phyloP scores from a whole-genome alignment of 2,329 filamentous ascomycete species.

The Penicillium sp. region DNA sequence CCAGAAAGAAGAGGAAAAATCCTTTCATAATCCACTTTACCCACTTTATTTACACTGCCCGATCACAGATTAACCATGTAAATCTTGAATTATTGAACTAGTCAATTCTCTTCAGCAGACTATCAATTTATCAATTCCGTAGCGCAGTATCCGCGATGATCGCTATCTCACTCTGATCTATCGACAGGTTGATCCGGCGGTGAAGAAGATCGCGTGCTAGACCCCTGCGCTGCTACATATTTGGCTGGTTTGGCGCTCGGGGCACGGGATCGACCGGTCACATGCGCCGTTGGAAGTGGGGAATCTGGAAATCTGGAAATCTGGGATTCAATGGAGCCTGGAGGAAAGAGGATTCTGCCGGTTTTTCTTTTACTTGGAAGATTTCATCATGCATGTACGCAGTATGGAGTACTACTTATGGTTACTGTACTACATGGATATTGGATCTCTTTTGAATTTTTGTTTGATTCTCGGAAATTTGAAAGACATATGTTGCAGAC shows the following conservation, averaged over 20 bases:
- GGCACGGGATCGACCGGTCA: constrained; percentile 20
- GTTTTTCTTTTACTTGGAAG: neutral
- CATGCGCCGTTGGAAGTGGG: constrained; percentile 15
- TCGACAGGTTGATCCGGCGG: constrained; percentile 17
- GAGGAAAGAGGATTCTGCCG: constrained; percentile 5
- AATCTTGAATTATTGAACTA: neutral
- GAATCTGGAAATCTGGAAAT: no score
- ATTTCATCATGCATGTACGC: neutral
- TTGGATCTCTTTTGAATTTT: neutral
- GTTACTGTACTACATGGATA: no score
- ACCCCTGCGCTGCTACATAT: neutral
- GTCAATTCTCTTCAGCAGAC: constrained; percentile 3
- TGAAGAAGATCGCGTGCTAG: constrained; percentile 14
- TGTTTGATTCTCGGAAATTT: neutral
- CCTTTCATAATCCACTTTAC: neutral
- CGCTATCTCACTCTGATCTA: constrained; percentile 19
- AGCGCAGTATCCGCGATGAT: constrained; percentile 24
- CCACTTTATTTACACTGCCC: neutral
- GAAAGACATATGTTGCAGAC: neutral
- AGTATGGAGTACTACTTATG: neutral
- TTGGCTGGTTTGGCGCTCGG: constrained; percentile 5
- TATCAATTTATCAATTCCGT: constrained; percentile 1
- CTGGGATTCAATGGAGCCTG: constrained; percentile 6
- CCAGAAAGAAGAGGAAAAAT: neutral
- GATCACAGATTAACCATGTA: neutral